These are phyloP conservation scores for Kazachstania sp. DNA, from an alignment of 1,139 yeast species.

Conservation along the genomic window DNA sequence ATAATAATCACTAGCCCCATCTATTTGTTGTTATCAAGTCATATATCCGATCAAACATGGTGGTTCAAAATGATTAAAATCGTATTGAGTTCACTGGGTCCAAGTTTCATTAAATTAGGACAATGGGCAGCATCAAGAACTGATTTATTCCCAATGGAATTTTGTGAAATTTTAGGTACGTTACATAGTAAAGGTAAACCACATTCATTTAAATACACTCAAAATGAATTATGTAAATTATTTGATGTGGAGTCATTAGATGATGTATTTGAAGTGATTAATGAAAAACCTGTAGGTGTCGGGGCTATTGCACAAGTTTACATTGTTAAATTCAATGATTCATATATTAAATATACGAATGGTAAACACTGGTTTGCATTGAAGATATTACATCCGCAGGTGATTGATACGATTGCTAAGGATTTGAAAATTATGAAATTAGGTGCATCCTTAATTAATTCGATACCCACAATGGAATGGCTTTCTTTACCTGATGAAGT, in stretches of 20 bases:
- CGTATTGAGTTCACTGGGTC: constrained; percentile 81
- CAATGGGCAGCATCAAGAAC: constrained; percentile 99
- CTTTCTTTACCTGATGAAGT: constrained; percentile 90
- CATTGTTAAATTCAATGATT: constrained; percentile 49
- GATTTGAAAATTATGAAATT: constrained; percentile 78
- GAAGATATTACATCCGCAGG: constrained; percentile 86
- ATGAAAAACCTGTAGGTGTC: constrained; percentile 73
- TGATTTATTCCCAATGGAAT: constrained; percentile 73
- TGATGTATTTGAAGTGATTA: constrained; percentile 75
- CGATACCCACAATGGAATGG: constrained; percentile 95
- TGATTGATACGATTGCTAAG: constrained; percentile 60
- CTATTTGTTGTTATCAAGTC: constrained; percentile 28
- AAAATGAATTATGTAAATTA: constrained; percentile 47
- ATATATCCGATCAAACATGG: constrained; percentile 40
- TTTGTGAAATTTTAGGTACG: constrained; percentile 69
- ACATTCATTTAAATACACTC: constrained; percentile 60
- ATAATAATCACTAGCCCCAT: constrained; percentile 58
- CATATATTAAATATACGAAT: constrained; percentile 8
- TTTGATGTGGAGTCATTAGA: constrained; percentile 48
- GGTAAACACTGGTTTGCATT: constrained; percentile 61
- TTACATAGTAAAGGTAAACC: constrained; percentile 78
- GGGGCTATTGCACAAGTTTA: constrained; percentile 98
- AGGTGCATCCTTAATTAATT: constrained; percentile 62
- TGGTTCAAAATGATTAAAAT: constrained; percentile 67
- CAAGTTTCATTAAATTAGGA: constrained; percentile 88